phyloP scores from a whole-genome alignment of 495 filamentous ascomycete species.

The Daldinia childiae region DNA sequence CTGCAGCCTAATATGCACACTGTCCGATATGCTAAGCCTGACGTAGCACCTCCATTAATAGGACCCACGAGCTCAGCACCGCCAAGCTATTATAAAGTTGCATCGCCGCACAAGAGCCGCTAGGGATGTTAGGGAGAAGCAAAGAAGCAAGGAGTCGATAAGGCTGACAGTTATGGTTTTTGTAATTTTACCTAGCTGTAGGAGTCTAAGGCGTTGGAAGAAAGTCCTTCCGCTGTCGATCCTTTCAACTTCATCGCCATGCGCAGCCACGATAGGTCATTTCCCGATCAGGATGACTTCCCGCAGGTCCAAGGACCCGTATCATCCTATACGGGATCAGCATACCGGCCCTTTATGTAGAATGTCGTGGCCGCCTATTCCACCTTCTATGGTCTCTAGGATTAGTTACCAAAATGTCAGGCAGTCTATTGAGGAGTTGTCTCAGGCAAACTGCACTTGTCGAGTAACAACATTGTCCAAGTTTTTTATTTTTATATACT shows the following conservation, averaged over 20 bases:
- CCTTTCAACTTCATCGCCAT: slow-evolving; percentile 31
- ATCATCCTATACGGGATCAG: neutral
- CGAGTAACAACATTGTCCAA: neutral
- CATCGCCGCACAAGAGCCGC: slow-evolving; percentile 12
- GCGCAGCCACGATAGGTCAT: slow-evolving; percentile 36
- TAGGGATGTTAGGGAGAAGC: slow-evolving; percentile 14
- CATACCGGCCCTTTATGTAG: slow-evolving; percentile 26
- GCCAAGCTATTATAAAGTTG: slow-evolving; percentile 26
- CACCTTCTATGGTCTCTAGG: neutral
- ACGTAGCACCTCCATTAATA: slow-evolving; percentile 12
- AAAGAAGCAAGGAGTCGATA: slow-evolving; percentile 1
- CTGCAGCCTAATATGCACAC: neutral
- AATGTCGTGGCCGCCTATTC: slow-evolving; percentile 7
- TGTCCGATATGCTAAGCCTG: slow-evolving; percentile 10
- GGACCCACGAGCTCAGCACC: slow-evolving; percentile 30
- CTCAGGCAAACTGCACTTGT: slow-evolving; percentile 1
- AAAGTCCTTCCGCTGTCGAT: slow-evolving; percentile 19
- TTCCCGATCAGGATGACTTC: slow-evolving; percentile 16
- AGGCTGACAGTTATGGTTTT: slow-evolving; percentile 9
- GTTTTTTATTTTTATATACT: neutral
- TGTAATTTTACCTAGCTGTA: slow-evolving; percentile 1
- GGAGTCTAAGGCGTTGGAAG: neutral
- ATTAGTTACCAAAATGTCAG: slow-evolving; percentile 8
- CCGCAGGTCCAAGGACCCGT: slow-evolving; percentile 16
- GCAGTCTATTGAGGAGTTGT: neutral